Evolutionary conservation across 208 protist genomes (phyloP).

Genomic region (Trypanosomatidae sp.): DNA sequence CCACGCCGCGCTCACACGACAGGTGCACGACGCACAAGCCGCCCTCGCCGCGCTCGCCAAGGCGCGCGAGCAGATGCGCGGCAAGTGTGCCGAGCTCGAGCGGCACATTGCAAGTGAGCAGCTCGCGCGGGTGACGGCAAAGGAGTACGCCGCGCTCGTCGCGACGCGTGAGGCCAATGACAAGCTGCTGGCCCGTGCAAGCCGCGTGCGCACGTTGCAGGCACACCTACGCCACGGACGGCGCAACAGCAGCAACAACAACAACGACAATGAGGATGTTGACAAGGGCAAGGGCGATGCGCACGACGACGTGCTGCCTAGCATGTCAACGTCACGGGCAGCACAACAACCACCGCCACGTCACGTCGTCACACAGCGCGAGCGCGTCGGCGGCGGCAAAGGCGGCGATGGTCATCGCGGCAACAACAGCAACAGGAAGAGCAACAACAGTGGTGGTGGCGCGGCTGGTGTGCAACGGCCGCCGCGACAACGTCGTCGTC

Average conservation of each 20-base stretch:
- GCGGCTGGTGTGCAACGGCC: background rate
- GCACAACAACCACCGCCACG: too few relatives aligned
- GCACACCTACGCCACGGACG: background rate
- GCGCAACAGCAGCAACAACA: conserved; percentile 1
- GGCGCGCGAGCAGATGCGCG: conserved; percentile 11
- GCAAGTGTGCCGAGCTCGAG: conserved; percentile 27
- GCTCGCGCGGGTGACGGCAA: conserved; percentile 17
- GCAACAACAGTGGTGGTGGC: background rate
- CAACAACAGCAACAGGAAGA: background rate
- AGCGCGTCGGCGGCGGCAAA: too few relatives aligned
- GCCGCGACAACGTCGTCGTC: background rate
- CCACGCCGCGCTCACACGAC: conserved; percentile 21
- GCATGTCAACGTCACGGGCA: background rate
- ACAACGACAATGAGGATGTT: background rate
- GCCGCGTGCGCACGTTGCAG: background rate
- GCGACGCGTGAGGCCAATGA: too few relatives aligned
- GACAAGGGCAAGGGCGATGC: background rate
- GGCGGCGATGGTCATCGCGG: background rate
- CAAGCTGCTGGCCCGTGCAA: too few relatives aligned
- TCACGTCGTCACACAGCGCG: background rate
- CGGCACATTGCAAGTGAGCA: conserved; percentile 10
- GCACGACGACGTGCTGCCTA: background rate
- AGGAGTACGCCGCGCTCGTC: conserved; percentile 40
- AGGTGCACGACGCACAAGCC: conserved; percentile 14
- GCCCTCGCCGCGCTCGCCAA: conserved; percentile 14